These are phyloP conservation scores for Candida piceae DNA, from an alignment of 805 yeast species.

Conservation along the genomic window DNA sequence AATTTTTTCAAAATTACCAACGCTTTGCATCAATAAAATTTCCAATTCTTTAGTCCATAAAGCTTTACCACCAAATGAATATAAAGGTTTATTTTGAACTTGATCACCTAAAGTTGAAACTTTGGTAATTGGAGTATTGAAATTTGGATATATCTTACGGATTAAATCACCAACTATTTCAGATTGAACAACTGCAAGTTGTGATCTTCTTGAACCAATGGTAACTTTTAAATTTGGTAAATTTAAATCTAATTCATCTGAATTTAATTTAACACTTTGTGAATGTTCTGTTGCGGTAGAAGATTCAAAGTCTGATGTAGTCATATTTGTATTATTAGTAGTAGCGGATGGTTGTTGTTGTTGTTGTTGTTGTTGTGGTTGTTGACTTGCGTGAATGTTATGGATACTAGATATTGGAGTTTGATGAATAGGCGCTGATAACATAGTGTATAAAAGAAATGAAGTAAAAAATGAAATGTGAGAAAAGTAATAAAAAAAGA, in stretches of 20 bases:
- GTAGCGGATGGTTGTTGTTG: conserved; percentile 2
- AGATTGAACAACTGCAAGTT: conserved; percentile 82
- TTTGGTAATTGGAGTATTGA: conserved; percentile 72
- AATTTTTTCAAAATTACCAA: conserved; percentile 60
- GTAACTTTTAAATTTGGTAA: conserved; percentile 21
- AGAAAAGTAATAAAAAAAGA: background rate
- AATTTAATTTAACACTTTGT: conserved; percentile 5
- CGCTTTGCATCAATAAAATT: conserved; percentile 58
- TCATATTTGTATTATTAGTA: background rate
- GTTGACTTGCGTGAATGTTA: conserved; percentile 10
- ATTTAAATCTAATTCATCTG: conserved; percentile 14
- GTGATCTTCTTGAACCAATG: conserved; percentile 88
- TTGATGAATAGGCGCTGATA: conserved; percentile 19
- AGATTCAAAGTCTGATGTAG: background rate
- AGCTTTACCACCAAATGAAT: conserved; percentile 94
- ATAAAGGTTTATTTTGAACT: conserved; percentile 76
- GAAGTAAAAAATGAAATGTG: background rate
- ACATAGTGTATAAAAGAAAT: conserved; percentile 11
- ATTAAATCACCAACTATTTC: conserved; percentile 64
- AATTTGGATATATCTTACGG: conserved; percentile 51
- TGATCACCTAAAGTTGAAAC: conserved; percentile 88
- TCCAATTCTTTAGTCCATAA: conserved; percentile 96
- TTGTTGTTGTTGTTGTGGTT: background rate
- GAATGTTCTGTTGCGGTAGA: background rate
- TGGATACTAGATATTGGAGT: conserved; percentile 12